Conservation (phyloP, 2,329 filamentous ascomycete species). For the Paraphaeosphaeria sporulosa region DNA sequence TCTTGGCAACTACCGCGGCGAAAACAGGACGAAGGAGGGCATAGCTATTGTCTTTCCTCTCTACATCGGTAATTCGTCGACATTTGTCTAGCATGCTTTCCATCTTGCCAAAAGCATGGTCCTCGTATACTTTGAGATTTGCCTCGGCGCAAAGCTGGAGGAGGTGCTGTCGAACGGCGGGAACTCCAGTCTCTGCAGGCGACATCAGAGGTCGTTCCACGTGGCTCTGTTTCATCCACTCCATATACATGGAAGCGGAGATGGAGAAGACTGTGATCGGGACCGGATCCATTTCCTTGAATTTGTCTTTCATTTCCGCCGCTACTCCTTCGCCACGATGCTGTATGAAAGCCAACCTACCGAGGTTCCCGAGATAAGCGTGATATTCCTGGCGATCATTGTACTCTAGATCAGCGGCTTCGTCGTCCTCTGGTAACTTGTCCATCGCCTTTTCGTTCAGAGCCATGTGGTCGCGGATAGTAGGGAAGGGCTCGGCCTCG, state of each 20-base stretch:
- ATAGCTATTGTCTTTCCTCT: constrained; percentile 14
- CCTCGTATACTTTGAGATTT: constrained; percentile 13
- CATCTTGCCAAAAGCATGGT: constrained; percentile 13
- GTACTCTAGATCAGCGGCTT: constrained; percentile 1
- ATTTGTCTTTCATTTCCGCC: constrained; percentile 12
- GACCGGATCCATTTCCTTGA: constrained; percentile 11
- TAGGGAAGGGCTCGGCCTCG: neutral
- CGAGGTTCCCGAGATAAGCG: constrained; percentile 10
- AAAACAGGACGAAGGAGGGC: constrained; percentile 8
- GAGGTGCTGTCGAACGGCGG: constrained; percentile 9
- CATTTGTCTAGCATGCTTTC: neutral
- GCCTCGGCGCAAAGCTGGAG: constrained; percentile 8
- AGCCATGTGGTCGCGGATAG: neutral
- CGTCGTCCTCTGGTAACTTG: neutral
- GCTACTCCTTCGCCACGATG: constrained; percentile 14
- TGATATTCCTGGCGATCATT: neutral
- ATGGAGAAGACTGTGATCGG: constrained; percentile 18
- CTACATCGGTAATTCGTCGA: constrained; percentile 8
- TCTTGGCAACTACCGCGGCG: neutral
- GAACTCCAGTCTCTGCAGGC: constrained; percentile 19
- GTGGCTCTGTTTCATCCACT: constrained; percentile 13
- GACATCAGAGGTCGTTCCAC: neutral
- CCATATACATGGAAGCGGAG: constrained; percentile 7
- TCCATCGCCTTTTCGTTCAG: neutral
- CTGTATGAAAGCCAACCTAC: constrained; percentile 12